Base-by-base conservation (phyloP, 495 filamentous ascomycete genomes). In the Xylaria venustula region DNA sequence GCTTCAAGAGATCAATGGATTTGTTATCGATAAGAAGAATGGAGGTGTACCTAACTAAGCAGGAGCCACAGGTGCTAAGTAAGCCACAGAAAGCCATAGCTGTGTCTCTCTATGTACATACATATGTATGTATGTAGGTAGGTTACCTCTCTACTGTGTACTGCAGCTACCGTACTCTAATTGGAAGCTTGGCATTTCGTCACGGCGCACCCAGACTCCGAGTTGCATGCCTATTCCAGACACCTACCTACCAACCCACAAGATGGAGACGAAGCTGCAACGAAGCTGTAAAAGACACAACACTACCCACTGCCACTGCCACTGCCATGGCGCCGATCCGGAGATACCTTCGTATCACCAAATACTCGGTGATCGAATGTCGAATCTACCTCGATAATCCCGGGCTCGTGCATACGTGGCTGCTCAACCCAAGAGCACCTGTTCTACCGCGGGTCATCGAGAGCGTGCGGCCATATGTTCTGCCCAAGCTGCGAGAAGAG, bases 321-420 rank as follows among this genome's bases (percentile, higher is more conserved):
- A n/a, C 15, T 15, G 37, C 5, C 32, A 96, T 94, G 91, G 86
- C 90, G 32, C 91, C 90, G 9, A 88, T 92, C 45, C 87, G 90
- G 36, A 84, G 90, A 63, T 94, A 94, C 65, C 84, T 94, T 54
- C 82, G 90, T 47, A 93, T 94, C 59, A 90, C 87, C 60, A 89
- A 92, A 69, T 89, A 90, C 73, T 95, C 94, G 17, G 92, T 97
- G 56, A 83, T 98, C 47, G 94, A 98, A 81, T 90, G 88, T 50
- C 91, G 93, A 41, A 93, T 98, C 66, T 98, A 97, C 75, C 85
- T 97, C 45, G 94, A 97, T 58, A 91, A 90, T 58, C 94, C 94
- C 2, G 84, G 89, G 7, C 87, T 95, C 45, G 79, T 78, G 6
- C 82, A 87, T 41, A 79, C 86, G 60, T 98, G 94, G 94, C 86